These are phyloP conservation scores for Microbotryum intermedium DNA, from an alignment of 1,284 basidiomycete species.

Conservation along the genomic window DNA sequence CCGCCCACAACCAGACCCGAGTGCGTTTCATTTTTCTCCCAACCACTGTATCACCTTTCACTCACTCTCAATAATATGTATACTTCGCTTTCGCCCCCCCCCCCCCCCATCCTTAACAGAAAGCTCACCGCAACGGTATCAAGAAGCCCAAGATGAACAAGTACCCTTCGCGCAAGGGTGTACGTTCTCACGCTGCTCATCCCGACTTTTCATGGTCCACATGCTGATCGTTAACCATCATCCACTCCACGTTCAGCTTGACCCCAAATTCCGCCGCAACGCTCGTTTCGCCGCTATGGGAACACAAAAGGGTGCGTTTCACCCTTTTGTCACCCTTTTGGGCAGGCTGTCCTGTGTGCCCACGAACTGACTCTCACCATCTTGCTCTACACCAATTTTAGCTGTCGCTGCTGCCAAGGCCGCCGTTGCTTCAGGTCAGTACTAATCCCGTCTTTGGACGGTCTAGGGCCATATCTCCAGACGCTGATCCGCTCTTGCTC, in stretches of 20 bases:
- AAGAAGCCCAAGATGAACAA: constrained; percentile 66
- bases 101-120: constrained; percentile 35
- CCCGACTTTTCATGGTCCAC: background rate
- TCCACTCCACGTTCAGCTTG: constrained; percentile 51
- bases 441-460: too few species aligned
- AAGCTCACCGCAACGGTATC: constrained; percentile 97
- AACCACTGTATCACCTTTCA: background rate
- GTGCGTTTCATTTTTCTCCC: constrained; percentile 1
- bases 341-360: too few species aligned
- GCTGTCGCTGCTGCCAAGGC: too few species aligned
- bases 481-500: too few species aligned
- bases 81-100: background rate
- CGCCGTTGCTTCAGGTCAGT: too few species aligned
- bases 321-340: too few species aligned
- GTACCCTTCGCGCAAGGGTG: constrained; percentile 83
- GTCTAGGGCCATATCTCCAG: too few species aligned
- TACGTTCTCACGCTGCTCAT: constrained; percentile 41
- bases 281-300: constrained; percentile 65
- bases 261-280: constrained; percentile 86
- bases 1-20: constrained; percentile 73
- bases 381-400: too few species aligned
- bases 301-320: constrained; percentile 41
- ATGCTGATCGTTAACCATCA: background rate
- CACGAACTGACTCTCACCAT: too few species aligned
- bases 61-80: background rate